Evolutionary conservation across 1,284 basidiomycete species (phyloP).

Genomic region (Trichosporon sp.): DNA sequence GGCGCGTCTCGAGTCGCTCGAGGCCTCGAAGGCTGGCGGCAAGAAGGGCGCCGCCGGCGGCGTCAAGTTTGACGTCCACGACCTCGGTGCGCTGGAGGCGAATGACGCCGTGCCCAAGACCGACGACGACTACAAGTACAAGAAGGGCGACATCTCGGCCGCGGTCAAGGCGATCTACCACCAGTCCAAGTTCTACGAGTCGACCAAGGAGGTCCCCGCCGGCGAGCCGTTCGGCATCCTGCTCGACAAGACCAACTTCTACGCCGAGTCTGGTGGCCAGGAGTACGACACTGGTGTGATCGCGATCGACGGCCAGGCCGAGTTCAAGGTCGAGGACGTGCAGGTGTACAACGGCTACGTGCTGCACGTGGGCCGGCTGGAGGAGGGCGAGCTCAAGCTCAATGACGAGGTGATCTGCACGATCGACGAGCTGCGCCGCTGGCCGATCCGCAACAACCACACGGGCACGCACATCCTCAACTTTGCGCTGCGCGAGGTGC

Average conservation of each 20-base stretch:
- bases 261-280: slow-evolving; percentile 95
- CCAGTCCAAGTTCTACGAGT: slow-evolving; percentile 67
- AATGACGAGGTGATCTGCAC: slow-evolving; percentile 66
- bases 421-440: slow-evolving; percentile 85
- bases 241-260: slow-evolving; percentile 93
- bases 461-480: slow-evolving; percentile 99
- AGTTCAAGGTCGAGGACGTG: slow-evolving; percentile 90
- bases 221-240: slow-evolving; percentile 75
- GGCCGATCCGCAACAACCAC: slow-evolving; percentile 96
- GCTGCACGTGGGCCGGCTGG: slow-evolving; percentile 82
- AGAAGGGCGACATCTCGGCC: slow-evolving; percentile 73
- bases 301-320: slow-evolving; percentile 82
- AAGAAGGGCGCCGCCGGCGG: slow-evolving; percentile 65
- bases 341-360: slow-evolving; percentile 82
- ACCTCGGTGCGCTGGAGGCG: slow-evolving; percentile 80
- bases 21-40: slow-evolving; percentile 74
- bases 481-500: slow-evolving; percentile 81
- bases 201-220: slow-evolving; percentile 61
- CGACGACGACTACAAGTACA: slow-evolving; percentile 85
- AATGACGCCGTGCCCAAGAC: slow-evolving; percentile 82
- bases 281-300: slow-evolving; percentile 95
- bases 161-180: slow-evolving; percentile 82
- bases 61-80: slow-evolving; percentile 94
- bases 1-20: slow-evolving; percentile 82
- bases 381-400: slow-evolving; percentile 65